Conservation (phyloP, 495 filamentous ascomycete species). For the Penicillium longicatenatum region DNA sequence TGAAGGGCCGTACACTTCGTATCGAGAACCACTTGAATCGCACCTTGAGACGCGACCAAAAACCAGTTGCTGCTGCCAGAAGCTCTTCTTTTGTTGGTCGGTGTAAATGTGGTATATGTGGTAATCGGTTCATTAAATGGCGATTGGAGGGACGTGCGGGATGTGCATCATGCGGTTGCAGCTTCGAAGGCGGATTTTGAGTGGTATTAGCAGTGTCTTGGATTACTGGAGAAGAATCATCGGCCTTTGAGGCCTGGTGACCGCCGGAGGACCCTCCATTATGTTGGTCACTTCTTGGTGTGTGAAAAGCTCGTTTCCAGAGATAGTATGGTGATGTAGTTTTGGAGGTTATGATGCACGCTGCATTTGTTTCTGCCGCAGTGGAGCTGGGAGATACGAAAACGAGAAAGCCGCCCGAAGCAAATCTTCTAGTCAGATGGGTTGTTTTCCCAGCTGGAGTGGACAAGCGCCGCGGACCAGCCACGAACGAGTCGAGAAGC, state of each 20-base stretch:
- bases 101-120: constrained; percentile 71
- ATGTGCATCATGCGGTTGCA: constrained; percentile 14
- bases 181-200: constrained; percentile 9
- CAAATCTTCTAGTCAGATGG: constrained; percentile 38
- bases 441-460: constrained; percentile 25
- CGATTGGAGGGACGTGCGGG: constrained; percentile 31
- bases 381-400: constrained; percentile 39
- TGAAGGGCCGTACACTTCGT: constrained; percentile 91
- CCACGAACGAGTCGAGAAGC: constrained; percentile 21
- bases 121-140: constrained; percentile 64
- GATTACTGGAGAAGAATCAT: constrained; percentile 13
- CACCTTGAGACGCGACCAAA: constrained; percentile 87
- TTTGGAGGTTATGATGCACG: constrained; percentile 36
- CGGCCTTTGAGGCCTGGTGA: constrained; percentile 13
- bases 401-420: constrained; percentile 42
- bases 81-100: constrained; percentile 93
- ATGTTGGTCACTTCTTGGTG: constrained; percentile 25
- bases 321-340: constrained; percentile 32
- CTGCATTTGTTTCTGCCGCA: constrained; percentile 37
- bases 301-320: constrained; percentile 41
- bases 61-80: constrained; percentile 85
- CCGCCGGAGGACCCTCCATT: constrained; percentile 13
- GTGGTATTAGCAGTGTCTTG: constrained; percentile 8
- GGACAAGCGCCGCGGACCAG: constrained; percentile 24
- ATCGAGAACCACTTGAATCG: constrained; percentile 98